Percentiles rank a stretch among this genome's conserved stretches.
Conservation (phyloP, 2,329 filamentous ascomycete genomes). For the Falciphora oryzae region DNA sequence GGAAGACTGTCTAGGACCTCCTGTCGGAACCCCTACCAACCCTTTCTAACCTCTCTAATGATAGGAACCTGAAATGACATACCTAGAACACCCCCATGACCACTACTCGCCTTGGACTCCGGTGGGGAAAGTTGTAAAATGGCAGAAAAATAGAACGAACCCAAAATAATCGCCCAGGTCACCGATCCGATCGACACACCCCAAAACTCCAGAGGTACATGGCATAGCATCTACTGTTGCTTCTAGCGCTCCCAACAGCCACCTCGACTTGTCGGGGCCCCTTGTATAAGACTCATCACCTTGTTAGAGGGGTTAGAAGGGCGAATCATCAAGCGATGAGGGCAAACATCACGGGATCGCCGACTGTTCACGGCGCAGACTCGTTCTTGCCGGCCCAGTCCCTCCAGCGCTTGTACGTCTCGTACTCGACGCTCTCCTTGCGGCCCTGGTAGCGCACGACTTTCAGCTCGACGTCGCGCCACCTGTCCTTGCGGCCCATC, state of each 20-base stretch:
- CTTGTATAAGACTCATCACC: background rate
- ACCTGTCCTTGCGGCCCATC: constrained; percentile 71
- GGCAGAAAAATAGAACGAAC: background rate
- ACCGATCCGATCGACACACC: background rate
- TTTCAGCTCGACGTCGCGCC: constrained; percentile 73
- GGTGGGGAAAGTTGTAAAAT: too few species aligned
- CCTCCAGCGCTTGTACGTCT: constrained; percentile 74
- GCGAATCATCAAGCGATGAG: background rate
- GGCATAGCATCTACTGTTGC: background rate
- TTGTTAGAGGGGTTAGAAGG: background rate
- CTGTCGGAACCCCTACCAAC: background rate
- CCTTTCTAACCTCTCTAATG: background rate
- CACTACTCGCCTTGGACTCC: background rate
- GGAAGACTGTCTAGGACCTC: background rate
- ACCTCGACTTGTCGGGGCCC: too few species aligned
- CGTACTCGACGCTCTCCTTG: constrained; percentile 65
- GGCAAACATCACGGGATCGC: background rate
- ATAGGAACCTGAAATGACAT: background rate
- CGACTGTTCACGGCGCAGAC: background rate
- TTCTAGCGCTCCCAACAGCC: background rate
- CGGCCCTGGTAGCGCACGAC: constrained; percentile 83
- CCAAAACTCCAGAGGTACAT: background rate
- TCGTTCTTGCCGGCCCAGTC: constrained; percentile 53
- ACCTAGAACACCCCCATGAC: background rate
- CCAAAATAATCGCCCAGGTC: too few species aligned